Evolutionary conservation across 179 eudicot genomes (phyloP).

Genomic region (Heliamphora pulchella): DNA sequence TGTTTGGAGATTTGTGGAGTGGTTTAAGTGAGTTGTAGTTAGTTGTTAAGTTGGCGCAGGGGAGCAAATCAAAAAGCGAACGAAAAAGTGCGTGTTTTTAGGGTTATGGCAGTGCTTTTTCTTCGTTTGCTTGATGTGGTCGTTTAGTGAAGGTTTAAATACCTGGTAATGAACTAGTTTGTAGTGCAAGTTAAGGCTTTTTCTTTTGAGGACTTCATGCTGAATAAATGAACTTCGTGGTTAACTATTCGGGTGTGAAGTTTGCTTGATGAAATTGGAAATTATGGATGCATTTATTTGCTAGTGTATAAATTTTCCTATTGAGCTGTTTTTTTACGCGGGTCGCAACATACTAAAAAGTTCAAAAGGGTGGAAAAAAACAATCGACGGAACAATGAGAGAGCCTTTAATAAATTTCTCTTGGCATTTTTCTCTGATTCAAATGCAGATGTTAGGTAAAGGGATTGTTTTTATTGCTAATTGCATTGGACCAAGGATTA

Average conservation of each 20-base stretch:
- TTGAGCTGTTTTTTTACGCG: neutral
- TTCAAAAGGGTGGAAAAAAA: neutral
- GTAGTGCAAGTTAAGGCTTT: neutral
- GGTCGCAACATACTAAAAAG: neutral
- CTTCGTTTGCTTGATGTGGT: neutral
- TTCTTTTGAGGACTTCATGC: conserved; percentile 1
- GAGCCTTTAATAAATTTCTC: neutral
- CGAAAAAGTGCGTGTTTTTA: neutral
- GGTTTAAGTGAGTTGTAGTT: too few species aligned
- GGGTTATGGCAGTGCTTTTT: neutral
- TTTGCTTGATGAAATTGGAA: neutral
- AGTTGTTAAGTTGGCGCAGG: too few species aligned
- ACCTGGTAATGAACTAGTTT: neutral
- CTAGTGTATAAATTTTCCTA: neutral
- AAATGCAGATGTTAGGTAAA: neutral
- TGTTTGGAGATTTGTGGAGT: neutral
- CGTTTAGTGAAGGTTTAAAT: conserved; percentile 3
- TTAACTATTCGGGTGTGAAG: too few species aligned
- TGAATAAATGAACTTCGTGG: neutral
- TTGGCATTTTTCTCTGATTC: neutral
- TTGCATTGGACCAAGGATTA: neutral
- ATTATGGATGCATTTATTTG: conserved; percentile 3
- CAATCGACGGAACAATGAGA: neutral
- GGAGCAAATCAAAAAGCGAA: too few species aligned
- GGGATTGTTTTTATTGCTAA: neutral